Percentiles rank a stretch among this genome's conserved stretches.
Conservation (phyloP, 1,139 yeast genomes). For the Hyphopichia pseudoburtonii region DNA sequence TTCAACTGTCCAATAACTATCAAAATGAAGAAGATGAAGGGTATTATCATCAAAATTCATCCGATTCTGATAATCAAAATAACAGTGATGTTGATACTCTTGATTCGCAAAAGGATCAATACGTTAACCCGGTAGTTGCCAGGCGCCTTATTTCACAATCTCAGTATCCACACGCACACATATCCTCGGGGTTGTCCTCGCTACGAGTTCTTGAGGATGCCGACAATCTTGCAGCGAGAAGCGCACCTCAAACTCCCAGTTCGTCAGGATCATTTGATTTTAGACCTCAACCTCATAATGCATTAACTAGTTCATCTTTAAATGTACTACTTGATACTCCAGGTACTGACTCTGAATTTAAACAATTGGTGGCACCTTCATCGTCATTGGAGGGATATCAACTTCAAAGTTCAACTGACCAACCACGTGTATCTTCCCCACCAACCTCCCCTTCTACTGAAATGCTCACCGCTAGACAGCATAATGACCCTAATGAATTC, state of each 20-base stretch:
- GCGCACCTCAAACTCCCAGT: constrained; percentile 32
- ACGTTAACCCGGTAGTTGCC: not conserved
- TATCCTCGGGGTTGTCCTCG: constrained; percentile 33
- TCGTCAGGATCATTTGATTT: constrained; percentile 31
- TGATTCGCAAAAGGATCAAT: constrained; percentile 20
- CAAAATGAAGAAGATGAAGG: too few relatives aligned
- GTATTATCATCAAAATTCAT: too few relatives aligned
- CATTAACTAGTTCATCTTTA: constrained; percentile 35
- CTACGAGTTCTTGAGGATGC: constrained; percentile 17
- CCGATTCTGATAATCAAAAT: not conserved
- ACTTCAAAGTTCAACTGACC: not conserved
- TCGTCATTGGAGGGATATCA: constrained; percentile 2
- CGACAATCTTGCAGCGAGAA: constrained; percentile 14
- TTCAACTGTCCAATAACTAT: not conserved
- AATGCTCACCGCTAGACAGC: too few relatives aligned
- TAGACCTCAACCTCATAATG: constrained; percentile 20
- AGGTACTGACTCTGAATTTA: constrained; percentile 19
- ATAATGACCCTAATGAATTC: constrained; percentile 11
- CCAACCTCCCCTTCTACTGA: constrained; percentile 1
- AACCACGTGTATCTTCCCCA: constrained; percentile 1
- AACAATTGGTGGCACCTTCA: constrained; percentile 10
- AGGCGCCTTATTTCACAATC: not conserved
- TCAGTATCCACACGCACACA: constrained; percentile 19
- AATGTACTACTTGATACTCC: constrained; percentile 39
- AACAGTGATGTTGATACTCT: constrained; percentile 31